Percentiles rank a stretch among this genome's conserved stretches.
These are phyloP conservation scores for Perilla frutescens DNA, from an alignment of 257 asterid species.

Conservation along the genomic window DNA sequence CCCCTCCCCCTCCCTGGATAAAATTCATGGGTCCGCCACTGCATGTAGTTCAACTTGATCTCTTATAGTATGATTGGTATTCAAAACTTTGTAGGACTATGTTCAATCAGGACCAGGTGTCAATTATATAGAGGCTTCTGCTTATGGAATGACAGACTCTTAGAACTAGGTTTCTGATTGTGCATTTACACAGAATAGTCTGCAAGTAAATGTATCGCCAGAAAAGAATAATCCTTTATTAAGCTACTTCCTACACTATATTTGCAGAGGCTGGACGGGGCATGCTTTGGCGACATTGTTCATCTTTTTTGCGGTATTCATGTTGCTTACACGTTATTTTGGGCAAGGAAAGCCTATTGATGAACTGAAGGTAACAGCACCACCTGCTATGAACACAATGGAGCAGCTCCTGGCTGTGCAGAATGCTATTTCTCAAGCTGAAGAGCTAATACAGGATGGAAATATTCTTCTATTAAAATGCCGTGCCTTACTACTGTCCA, in stretches of 20 bases:
- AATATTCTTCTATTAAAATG: slow-evolving; percentile 77
- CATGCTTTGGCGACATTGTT: slow-evolving; percentile 55
- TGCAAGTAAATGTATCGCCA: slow-evolving; percentile 10
- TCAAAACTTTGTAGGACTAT: background rate
- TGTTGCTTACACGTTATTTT: slow-evolving; percentile 71
- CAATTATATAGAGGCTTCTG: background rate
- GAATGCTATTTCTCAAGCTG: slow-evolving; percentile 85
- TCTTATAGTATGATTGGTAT: background rate
- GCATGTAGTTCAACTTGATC: background rate
- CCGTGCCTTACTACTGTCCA: slow-evolving; percentile 79
- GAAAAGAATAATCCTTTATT: slow-evolving; percentile 5
- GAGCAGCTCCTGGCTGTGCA: slow-evolving; percentile 98
- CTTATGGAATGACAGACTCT: background rate
- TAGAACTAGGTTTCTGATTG: slow-evolving; percentile 1
- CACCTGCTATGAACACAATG: slow-evolving; percentile 87
- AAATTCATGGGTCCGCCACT: too few relatives aligned
- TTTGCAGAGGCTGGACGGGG: slow-evolving; percentile 88
- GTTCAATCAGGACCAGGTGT: background rate
- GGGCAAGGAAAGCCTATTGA: slow-evolving; percentile 67
- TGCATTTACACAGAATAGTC: slow-evolving; percentile 14
- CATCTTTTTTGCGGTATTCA: slow-evolving; percentile 61
- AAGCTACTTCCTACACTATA: slow-evolving; percentile 19
- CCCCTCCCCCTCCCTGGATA: too few relatives aligned
- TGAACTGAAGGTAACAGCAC: slow-evolving; percentile 77
- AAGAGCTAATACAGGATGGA: slow-evolving; percentile 87